phyloP scores from a whole-genome alignment of 495 filamentous ascomycete genomes.

The Aspergillus steynii region DNA sequence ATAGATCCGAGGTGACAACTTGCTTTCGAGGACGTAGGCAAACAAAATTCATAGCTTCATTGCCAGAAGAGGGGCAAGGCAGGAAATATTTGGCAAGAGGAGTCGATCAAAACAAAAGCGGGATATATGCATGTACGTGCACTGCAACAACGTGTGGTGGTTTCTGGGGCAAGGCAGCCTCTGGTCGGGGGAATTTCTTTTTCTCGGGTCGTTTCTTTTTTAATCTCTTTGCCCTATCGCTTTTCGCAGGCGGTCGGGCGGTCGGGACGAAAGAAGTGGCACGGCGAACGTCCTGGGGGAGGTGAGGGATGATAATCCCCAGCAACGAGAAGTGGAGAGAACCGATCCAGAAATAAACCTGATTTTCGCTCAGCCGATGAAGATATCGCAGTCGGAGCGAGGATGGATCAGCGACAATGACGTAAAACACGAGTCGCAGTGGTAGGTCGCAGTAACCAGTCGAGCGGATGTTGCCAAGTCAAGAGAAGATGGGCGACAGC shows the following conservation, averaged over 20 bases:
- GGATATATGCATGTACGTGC: neutral
- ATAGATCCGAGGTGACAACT: slow-evolving; percentile 5
- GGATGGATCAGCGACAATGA: slow-evolving; percentile 15
- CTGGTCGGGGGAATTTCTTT: slow-evolving; percentile 4
- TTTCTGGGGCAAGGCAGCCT: neutral
- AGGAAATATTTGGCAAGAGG: neutral
- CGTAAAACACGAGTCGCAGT: slow-evolving; percentile 11
- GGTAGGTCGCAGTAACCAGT: slow-evolving; percentile 8
- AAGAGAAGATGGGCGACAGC: slow-evolving; percentile 1
- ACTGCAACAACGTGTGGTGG: neutral
- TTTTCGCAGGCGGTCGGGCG: slow-evolving; percentile 9
- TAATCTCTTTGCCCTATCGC: neutral
- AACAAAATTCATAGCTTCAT: slow-evolving; percentile 16
- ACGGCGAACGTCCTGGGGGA: neutral
- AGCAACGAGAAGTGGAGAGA: slow-evolving; percentile 13
- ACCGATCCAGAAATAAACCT: neutral
- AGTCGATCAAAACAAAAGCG: neutral
- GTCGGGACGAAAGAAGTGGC: slow-evolving; percentile 2
- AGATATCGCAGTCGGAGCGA: slow-evolving; percentile 3
- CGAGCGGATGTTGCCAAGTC: slow-evolving; percentile 18
- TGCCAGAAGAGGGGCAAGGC: slow-evolving; percentile 8
- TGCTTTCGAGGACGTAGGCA: neutral
- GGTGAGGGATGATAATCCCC: slow-evolving; percentile 1
- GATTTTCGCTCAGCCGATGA: neutral
- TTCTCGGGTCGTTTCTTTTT: slow-evolving; percentile 1